These are phyloP conservation scores for Annona squamosa DNA, from an alignment of 164 flowering plant species.

Conservation along the genomic window DNA sequence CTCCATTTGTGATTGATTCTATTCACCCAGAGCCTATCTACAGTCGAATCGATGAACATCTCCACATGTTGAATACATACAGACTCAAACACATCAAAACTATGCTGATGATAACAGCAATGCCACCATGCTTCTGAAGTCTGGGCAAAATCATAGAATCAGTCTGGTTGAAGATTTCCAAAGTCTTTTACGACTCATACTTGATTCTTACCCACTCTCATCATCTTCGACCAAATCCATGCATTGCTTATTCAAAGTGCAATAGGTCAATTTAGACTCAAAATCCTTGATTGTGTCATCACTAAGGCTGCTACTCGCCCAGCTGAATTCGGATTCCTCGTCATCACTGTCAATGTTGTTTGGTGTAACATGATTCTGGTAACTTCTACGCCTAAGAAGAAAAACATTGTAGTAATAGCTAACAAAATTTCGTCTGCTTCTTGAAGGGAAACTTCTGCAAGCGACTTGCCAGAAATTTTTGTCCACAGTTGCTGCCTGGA, in stretches of 20 bases:
- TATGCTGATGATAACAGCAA: too few relatives aligned
- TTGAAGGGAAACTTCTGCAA: slow-evolving; percentile 33
- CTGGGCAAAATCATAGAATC: background rate
- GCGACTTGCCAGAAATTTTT: slow-evolving; percentile 50
- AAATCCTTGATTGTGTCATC: slow-evolving; percentile 20
- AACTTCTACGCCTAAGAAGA: slow-evolving; percentile 52
- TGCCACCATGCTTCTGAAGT: too few relatives aligned
- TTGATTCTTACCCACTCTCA: background rate
- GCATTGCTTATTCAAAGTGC: slow-evolving; percentile 37
- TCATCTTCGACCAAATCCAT: slow-evolving; percentile 9
- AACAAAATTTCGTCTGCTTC: slow-evolving; percentile 47
- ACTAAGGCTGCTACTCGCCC: slow-evolving; percentile 22
- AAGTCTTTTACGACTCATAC: background rate
- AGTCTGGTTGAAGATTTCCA: background rate
- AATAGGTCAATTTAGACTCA: slow-evolving; percentile 23
- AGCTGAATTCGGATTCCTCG: slow-evolving; percentile 50
- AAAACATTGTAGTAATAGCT: slow-evolving; percentile 86
- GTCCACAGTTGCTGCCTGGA: slow-evolving; percentile 27
- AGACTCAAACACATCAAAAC: too few relatives aligned
- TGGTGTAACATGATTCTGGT: slow-evolving; percentile 64
- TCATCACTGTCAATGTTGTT: slow-evolving; percentile 66
- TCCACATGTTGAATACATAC: too few relatives aligned
- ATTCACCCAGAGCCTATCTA: too few relatives aligned
- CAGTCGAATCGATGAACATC: too few relatives aligned
- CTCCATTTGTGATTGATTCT: too few relatives aligned